Evolutionary conservation across 2,329 filamentous ascomycete species (phyloP).

Genomic region (Elsinoe fawcettii): DNA sequence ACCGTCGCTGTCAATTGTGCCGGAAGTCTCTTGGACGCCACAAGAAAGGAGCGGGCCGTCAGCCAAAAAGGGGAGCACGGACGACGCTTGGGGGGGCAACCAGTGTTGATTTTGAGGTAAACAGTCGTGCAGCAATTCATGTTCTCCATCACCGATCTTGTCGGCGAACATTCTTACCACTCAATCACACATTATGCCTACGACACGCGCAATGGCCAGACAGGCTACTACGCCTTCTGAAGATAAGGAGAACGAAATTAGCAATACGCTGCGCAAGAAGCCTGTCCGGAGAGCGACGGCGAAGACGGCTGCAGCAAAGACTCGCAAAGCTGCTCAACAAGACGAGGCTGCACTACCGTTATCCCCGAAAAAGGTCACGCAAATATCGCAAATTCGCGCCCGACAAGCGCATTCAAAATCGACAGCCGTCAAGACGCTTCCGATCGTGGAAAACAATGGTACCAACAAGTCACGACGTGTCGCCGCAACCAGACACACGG

Average conservation of each 20-base stretch:
- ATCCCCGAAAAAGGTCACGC: constrained; percentile 32
- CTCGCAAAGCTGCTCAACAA: constrained; percentile 19
- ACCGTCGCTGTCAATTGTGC: neutral
- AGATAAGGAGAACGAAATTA: constrained; percentile 19
- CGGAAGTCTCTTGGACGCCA: neutral
- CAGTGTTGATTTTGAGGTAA: neutral
- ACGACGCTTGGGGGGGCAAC: neutral
- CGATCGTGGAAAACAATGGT: neutral
- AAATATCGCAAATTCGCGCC: constrained; percentile 23
- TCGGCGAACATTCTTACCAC: neutral
- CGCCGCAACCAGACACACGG: neutral
- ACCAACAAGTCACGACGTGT: constrained; percentile 1
- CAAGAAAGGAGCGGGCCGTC: neutral
- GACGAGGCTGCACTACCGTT: constrained; percentile 21
- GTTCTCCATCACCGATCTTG: neutral
- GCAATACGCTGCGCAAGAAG: constrained; percentile 27
- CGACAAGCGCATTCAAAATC: neutral
- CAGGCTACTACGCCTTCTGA: constrained; percentile 23
- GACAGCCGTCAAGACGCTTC: neutral
- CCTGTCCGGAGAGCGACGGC: constrained; percentile 27
- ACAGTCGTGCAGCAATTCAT: constrained; percentile 2
- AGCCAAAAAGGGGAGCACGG: neutral
- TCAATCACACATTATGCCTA: constrained; percentile 26
- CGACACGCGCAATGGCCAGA: constrained; percentile 29
- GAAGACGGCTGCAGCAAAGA: constrained; percentile 18